phyloP scores from a whole-genome alignment of 176 grass and related monocot genomes.

The Oropetium thomaeum region DNA sequence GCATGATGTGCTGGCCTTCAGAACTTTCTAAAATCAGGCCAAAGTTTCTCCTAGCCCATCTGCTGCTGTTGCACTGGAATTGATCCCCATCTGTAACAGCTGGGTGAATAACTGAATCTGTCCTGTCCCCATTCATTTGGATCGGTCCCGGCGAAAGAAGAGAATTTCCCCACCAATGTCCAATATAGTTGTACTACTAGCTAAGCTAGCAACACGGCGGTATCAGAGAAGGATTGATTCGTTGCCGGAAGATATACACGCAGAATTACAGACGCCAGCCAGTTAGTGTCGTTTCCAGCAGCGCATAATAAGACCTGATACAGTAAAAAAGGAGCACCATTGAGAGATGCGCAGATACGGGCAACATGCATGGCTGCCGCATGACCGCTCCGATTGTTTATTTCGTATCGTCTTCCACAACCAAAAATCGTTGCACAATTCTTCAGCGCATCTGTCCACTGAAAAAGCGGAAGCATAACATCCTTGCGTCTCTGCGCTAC shows the following conservation, averaged over 20 bases:
- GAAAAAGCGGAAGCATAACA: neutral
- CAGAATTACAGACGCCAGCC: neutral
- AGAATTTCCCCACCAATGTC: neutral
- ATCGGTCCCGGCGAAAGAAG: neutral
- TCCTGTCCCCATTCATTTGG: neutral
- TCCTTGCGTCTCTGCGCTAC: neutral
- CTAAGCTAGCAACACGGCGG: neutral
- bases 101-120: neutral
- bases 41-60: neutral
- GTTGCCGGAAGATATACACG: neutral
- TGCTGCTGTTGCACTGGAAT: neutral
- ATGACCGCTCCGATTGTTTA: neutral
- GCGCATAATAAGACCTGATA: neutral
- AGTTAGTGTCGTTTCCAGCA: neutral
- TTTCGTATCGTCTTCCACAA: neutral
- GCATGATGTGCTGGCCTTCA: neutral
- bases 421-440: neutral
- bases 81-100: neutral
- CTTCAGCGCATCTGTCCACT: neutral
- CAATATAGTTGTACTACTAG: too few relatives aligned
- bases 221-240: neutral
- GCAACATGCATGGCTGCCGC: neutral
- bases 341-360: neutral
- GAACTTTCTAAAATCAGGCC: neutral
- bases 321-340: neutral